These are phyloP conservation scores for Auricularia sp. DNA, from an alignment of 768 basidiomycete genomes.

Conservation along the genomic window DNA sequence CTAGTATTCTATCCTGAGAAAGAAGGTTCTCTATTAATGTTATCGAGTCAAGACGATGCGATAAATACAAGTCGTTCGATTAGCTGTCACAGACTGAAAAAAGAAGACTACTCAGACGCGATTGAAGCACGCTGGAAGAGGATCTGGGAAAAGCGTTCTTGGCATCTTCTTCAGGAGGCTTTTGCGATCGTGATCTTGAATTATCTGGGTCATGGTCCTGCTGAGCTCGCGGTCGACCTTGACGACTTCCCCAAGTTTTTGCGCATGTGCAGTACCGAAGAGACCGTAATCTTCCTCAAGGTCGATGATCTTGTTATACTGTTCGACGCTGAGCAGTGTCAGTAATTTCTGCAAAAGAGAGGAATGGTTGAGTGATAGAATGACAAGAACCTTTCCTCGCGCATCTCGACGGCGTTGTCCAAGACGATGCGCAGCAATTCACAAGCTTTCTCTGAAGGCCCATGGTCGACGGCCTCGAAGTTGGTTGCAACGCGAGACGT, in stretches of 20 bases:
- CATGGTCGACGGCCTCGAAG: constrained; percentile 38
- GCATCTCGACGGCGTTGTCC: constrained; percentile 35
- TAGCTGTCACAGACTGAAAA: too few species aligned
- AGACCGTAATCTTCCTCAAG: constrained; percentile 45
- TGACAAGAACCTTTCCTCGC: constrained; percentile 29
- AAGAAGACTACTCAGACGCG: background rate
- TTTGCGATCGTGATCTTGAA: constrained; percentile 40
- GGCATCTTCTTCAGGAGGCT: constrained; percentile 43
- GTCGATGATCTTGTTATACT: constrained; percentile 45
- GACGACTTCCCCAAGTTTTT: constrained; percentile 32
- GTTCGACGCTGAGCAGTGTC: constrained; percentile 27
- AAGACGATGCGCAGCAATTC: constrained; percentile 36
- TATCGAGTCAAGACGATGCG: too few species aligned
- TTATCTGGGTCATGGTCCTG: constrained; percentile 24
- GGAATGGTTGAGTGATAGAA: constrained; percentile 2
- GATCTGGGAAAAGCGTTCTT: constrained; percentile 29
- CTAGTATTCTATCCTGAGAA: too few species aligned
- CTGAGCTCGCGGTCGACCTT: constrained; percentile 29
- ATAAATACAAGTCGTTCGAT: too few species aligned
- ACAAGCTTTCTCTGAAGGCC: constrained; percentile 25
- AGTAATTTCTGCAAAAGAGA: background rate
- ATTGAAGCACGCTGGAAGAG: background rate
- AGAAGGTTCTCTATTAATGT: too few species aligned
- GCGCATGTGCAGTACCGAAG: constrained; percentile 30
- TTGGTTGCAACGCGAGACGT: constrained; percentile 34